Evolutionary conservation across 495 filamentous ascomycete species (phyloP).

Genomic region (Trichocladium uniseriatum): DNA sequence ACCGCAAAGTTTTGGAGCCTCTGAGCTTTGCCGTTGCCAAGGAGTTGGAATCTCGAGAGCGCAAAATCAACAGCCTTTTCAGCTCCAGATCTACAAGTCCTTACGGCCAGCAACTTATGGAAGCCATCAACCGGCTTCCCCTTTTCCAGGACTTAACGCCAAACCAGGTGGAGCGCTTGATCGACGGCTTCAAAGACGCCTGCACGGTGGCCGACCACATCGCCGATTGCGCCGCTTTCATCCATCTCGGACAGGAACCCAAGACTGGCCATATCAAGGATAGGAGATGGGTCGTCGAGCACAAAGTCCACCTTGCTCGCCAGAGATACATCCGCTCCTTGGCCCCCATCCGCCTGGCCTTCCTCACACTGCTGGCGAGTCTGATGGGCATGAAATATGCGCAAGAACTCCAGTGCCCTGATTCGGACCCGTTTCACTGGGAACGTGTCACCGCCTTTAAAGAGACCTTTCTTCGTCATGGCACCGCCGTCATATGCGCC

Average conservation of each 20-base stretch:
- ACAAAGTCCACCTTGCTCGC: background rate
- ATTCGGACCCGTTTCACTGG: background rate
- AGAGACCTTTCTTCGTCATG: constrained; percentile 2
- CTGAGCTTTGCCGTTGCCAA: background rate
- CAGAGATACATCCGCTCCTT: constrained; percentile 1
- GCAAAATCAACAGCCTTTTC: background rate
- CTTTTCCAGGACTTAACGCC: background rate
- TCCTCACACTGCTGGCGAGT: constrained; percentile 1
- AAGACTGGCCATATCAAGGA: background rate
- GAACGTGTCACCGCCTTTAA: constrained; percentile 2
- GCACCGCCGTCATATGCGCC: background rate
- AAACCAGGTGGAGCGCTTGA: background rate
- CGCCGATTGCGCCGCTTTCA: constrained; percentile 2
- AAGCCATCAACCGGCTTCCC: background rate
- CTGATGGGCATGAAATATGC: background rate
- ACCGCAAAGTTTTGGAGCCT: background rate
- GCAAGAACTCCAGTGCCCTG: too few relatives aligned
- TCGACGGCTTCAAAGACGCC: background rate
- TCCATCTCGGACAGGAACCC: background rate
- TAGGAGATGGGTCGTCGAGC: background rate
- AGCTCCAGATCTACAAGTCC: background rate
- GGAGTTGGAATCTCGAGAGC: background rate
- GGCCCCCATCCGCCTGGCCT: constrained; percentile 1
- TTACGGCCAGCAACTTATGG: background rate
- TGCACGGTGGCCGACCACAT: constrained; percentile 3